Evolutionary conservation across 208 protist species (phyloP).

Genomic region (Kentomonas sorsogonicus): DNA sequence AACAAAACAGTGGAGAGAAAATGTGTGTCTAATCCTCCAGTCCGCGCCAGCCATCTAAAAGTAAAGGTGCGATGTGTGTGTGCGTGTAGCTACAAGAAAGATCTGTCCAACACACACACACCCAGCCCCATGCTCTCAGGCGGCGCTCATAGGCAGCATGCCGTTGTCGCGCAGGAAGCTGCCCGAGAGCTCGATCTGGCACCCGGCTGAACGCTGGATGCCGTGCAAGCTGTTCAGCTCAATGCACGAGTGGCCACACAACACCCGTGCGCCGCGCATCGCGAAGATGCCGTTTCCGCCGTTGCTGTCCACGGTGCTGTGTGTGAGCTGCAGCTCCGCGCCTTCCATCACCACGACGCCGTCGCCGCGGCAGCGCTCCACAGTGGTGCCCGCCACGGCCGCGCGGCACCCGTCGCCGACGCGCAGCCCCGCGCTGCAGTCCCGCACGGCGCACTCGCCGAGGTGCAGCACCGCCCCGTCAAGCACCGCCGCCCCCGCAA

Average conservation of each 20-base stretch:
- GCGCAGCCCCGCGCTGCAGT: constrained; percentile 43
- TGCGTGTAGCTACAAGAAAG: not conserved
- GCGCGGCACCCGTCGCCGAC: constrained; percentile 16
- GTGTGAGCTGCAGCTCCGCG: constrained; percentile 25
- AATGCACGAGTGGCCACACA: constrained; percentile 38
- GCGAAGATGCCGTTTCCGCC: constrained; percentile 58
- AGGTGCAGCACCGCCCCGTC: constrained; percentile 25
- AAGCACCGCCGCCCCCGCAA: constrained; percentile 45
- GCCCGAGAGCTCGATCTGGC: constrained; percentile 34
- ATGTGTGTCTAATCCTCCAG: not conserved
- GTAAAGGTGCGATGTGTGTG: not conserved
- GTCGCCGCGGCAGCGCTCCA: constrained; percentile 41
- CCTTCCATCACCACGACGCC: constrained; percentile 50
- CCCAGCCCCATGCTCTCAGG: not conserved
- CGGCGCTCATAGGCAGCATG: constrained; percentile 50
- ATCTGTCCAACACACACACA: not conserved
- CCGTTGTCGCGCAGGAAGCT: constrained; percentile 57
- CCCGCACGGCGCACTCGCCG: constrained; percentile 34
- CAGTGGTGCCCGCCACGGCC: constrained; percentile 27
- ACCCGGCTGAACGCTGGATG: constrained; percentile 45
- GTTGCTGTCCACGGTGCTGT: constrained; percentile 41
- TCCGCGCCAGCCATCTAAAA: too few relatives aligned
- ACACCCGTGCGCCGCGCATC: constrained; percentile 18
- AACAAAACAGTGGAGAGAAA: not conserved
- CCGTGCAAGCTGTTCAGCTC: constrained; percentile 67